Conservation (phyloP, 2,329 filamentous ascomycete genomes). For the Chaetomium globosum region DNA sequence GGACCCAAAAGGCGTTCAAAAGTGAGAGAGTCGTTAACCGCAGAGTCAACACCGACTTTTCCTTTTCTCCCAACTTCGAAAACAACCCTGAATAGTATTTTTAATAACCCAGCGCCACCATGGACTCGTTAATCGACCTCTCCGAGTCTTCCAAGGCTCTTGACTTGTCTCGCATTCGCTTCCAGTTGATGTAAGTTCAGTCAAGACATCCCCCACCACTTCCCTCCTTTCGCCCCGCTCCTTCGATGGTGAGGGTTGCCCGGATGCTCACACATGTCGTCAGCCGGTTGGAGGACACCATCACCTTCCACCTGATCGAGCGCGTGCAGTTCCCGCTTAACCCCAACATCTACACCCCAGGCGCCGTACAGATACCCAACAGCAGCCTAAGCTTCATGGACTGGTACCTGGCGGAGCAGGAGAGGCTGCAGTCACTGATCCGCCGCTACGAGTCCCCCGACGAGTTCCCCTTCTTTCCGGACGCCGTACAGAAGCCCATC, state of each 20-base stretch:
- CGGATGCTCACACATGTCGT: slow-evolving; percentile 20
- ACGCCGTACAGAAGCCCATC: slow-evolving; percentile 75
- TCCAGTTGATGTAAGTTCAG: slow-evolving; percentile 78
- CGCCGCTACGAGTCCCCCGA: slow-evolving; percentile 95
- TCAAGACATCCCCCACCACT: background rate
- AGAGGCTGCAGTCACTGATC: slow-evolving; percentile 87
- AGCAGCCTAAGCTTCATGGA: slow-evolving; percentile 81
- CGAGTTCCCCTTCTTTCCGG: slow-evolving; percentile 95
- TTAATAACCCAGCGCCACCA: slow-evolving; percentile 44
- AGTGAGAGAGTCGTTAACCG: background rate
- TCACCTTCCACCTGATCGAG: slow-evolving; percentile 95
- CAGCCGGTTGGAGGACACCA: slow-evolving; percentile 95
- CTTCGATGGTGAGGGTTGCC: background rate
- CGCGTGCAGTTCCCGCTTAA: slow-evolving; percentile 97
- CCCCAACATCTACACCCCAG: slow-evolving; percentile 78
- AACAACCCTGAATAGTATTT: background rate
- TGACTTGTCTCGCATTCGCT: slow-evolving; percentile 88
- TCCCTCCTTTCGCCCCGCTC: background rate
- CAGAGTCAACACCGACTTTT: background rate
- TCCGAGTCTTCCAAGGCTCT: slow-evolving; percentile 82
- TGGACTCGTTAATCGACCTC: slow-evolving; percentile 91
- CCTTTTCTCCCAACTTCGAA: background rate
- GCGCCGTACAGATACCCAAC: slow-evolving; percentile 76
- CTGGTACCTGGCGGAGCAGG: slow-evolving; percentile 89
- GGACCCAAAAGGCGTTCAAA: background rate